Percentiles rank a stretch among this genome's conserved stretches.
These are phyloP conservation scores for Choiromyces venosus DNA, from an alignment of 495 filamentous ascomycete genomes.

Conservation along the genomic window DNA sequence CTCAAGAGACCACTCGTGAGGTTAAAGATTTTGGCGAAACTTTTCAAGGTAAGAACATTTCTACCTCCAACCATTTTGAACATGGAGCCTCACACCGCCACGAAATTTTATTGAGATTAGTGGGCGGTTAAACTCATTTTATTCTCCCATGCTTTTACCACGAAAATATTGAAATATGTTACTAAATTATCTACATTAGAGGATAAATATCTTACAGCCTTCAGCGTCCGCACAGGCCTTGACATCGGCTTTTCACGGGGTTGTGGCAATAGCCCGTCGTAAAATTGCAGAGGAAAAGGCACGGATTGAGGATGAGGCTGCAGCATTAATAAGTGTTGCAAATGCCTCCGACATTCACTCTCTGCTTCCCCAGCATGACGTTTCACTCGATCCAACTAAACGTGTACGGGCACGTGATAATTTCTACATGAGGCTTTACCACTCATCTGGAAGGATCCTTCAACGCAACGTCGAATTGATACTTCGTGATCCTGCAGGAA, in stretches of 20 bases:
- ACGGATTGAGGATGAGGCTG: conserved; percentile 84
- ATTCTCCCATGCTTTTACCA: background rate
- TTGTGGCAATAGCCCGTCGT: conserved; percentile 69
- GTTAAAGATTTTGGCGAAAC: conserved; percentile 79
- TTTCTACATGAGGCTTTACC: conserved; percentile 76
- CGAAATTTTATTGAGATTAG: conserved; percentile 1
- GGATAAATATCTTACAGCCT: conserved; percentile 53
- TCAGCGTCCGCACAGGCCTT: conserved; percentile 56
- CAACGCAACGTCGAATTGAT: conserved; percentile 86
- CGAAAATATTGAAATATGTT: conserved; percentile 7
- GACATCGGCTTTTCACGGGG: conserved; percentile 57
- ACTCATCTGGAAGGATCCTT: conserved; percentile 83
- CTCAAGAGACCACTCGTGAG: conserved; percentile 83
- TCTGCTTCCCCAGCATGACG: conserved; percentile 60
- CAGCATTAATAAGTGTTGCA: conserved; percentile 72
- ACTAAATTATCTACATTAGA: conserved; percentile 30
- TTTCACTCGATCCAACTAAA: conserved; percentile 65
- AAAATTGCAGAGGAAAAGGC: conserved; percentile 80
- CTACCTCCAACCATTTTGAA: background rate
- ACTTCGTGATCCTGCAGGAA: conserved; percentile 65
- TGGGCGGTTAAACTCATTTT: background rate
- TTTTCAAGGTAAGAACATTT: conserved; percentile 58
- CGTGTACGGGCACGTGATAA: conserved; percentile 82
- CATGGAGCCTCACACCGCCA: background rate
- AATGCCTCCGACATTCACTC: conserved; percentile 72